A percentile compares a stretch with the other conserved stretches of the same genome.
phyloP scores from a whole-genome alignment of 2,329 filamentous ascomycete species.

The Claviceps paspali region DNA sequence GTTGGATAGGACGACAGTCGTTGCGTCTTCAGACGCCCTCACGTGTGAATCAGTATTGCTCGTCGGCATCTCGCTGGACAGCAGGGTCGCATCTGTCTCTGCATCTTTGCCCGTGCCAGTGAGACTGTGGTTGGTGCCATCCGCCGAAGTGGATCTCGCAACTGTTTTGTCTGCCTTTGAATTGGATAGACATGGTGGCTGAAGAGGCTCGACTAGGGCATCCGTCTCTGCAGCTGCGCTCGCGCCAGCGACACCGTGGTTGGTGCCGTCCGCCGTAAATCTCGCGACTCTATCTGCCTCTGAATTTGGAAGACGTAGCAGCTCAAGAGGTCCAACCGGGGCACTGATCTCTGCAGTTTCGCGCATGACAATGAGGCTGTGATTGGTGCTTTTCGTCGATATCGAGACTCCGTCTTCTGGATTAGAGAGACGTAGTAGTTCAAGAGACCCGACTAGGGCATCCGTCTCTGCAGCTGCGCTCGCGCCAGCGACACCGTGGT shows the following conservation, averaged over 20 bases:
- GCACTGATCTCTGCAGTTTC: too few species aligned
- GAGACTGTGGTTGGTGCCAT: neutral
- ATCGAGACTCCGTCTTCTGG: too few species aligned
- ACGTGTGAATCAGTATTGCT: neutral
- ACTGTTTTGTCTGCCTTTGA: too few species aligned
- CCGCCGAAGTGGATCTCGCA: too few species aligned
- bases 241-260: neutral
- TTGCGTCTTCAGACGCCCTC: neutral
- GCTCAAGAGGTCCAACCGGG: neutral
- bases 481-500: neutral
- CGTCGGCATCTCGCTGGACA: neutral
- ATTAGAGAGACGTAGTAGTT: too few species aligned
- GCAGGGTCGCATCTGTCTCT: too few species aligned
- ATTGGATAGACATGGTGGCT: too few species aligned
- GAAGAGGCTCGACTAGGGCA: too few species aligned
- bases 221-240: too few species aligned
- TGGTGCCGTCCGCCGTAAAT: neutral
- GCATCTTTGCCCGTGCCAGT: too few species aligned
- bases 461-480: too few species aligned
- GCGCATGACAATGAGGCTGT: neutral
- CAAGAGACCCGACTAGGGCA: too few species aligned
- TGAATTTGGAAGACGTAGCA: neutral
- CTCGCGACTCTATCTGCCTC: neutral
- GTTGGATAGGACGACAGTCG: neutral
- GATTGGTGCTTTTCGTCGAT: neutral